A percentile compares a stretch with the other conserved stretches of the same genome.
phyloP scores from a whole-genome alignment of 495 filamentous ascomycete species.

The Penicillium ochrochloron region DNA sequence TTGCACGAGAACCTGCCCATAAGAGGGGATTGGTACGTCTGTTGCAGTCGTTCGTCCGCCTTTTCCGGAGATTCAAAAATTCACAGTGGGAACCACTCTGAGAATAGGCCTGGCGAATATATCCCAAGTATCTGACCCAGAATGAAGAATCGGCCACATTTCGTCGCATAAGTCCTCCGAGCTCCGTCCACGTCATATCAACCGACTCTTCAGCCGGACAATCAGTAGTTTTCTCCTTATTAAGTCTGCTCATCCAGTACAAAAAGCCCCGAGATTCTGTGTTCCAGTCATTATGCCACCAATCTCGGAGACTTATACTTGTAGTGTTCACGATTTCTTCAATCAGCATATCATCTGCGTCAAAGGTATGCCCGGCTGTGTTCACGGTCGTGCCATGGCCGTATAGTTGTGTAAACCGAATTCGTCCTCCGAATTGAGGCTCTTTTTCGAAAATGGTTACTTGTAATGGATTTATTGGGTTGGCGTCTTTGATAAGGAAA shows the following conservation, averaged over 20 bases:
- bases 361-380: not conserved
- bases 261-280: not conserved
- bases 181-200: not conserved
- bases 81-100: not conserved
- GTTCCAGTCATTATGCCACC: not conserved
- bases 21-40: not conserved
- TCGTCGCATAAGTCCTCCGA: not conserved
- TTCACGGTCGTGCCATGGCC: not conserved
- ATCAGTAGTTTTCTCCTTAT: not conserved
- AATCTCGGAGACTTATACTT: not conserved
- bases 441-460: constrained; percentile 4
- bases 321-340: not conserved
- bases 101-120: not conserved
- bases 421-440: not conserved
- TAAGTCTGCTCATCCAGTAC: not conserved
- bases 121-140: not conserved
- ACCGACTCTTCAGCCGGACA: not conserved
- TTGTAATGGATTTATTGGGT: not conserved
- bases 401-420: not conserved
- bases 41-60: not conserved
- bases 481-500: not conserved
- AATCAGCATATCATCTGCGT: not conserved
- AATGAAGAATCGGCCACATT: not conserved
- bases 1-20: not conserved
- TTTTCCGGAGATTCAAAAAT: not conserved